Evolutionary conservation across 306 rosid genomes (phyloP), one percentile per base, ranked within the genome.

Genomic region (Pachyrhizus erosus): DNA sequence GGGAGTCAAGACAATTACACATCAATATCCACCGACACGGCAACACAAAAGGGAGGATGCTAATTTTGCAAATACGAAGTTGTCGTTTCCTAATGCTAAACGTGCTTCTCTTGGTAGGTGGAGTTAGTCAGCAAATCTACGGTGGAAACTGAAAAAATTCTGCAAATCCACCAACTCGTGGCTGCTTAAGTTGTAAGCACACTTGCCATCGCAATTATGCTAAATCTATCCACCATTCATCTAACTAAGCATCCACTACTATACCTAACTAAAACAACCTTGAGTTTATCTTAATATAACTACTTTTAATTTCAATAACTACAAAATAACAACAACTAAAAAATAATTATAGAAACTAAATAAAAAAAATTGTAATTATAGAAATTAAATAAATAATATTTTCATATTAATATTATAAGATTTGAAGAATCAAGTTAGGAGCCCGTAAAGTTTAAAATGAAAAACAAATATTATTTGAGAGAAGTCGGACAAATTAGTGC

Each of bases 81-180:
- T 18, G 8, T 71, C 33, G 52, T 49, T 61, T 20, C 18, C 27
- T 9, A 54, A 54, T 39, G 55, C 10, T 17, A 84, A 82, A 79
- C 69, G 78, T 84, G 77, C 9, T 79, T 54, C 20, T 52, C 21
- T 27, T 72, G 87, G 76, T 40, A 7, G 37, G 73, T 58, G 71
- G 39, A 82, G 37, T 68, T 58, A 34, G 34, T 54, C 20, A 60
- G 82, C 17, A 77, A 77, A 60, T 26, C 17, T 14, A 45, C 17
- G 42, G 31, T 58, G 49, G 71, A 67, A 55, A 49, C 20, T 31
- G 51, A 73, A 60, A 4, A 55, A 67, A 46, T 9, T 8, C 17
- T 39, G 10, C 43, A 39, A 37, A n/a, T 13, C 33, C 34, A 13
- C 31, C 45, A 24, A 69, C 71, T 31, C 5, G 14, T 24, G 40